These are phyloP conservation scores for Fusarium concolor DNA, from an alignment of 2,329 filamentous ascomycete species.

Conservation along the genomic window DNA sequence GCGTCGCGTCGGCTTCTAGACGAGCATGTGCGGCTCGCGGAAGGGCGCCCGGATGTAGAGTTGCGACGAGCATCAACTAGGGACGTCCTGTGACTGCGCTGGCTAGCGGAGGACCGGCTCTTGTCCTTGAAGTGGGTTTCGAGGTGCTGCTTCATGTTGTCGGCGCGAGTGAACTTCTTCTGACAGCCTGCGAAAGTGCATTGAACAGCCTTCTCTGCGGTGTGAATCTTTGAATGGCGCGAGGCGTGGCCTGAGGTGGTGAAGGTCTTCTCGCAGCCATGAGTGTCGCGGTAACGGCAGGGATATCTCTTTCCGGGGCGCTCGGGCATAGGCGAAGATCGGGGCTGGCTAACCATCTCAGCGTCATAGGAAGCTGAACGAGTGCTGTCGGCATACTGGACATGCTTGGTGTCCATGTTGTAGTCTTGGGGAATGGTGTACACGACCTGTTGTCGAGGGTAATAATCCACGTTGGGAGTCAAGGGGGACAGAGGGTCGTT, in stretches of 20 bases:
- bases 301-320: slow-evolving; percentile 75
- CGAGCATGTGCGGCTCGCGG: slow-evolving; percentile 47
- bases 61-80: slow-evolving; percentile 51
- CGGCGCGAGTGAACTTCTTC: slow-evolving; percentile 83
- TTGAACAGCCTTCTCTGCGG: slow-evolving; percentile 79
- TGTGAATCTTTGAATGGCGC: slow-evolving; percentile 86
- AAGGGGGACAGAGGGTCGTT: slow-evolving; percentile 66
- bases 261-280: slow-evolving; percentile 81
- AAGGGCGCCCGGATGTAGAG: slow-evolving; percentile 48
- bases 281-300: slow-evolving; percentile 77
- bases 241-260: slow-evolving; percentile 89
- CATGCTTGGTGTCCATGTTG: slow-evolving; percentile 55
- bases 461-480: slow-evolving; percentile 63
- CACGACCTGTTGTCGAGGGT: slow-evolving; percentile 54
- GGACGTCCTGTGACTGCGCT: slow-evolving; percentile 50
- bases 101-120: slow-evolving; percentile 57
- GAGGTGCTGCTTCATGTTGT: slow-evolving; percentile 90
- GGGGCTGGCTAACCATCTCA: slow-evolving; percentile 54
- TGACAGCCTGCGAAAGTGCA: slow-evolving; percentile 76
- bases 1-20: slow-evolving; percentile 54
- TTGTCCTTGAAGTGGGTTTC: slow-evolving; percentile 79
- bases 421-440: slow-evolving; percentile 54
- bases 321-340: slow-evolving; percentile 57
- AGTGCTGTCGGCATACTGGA: slow-evolving; percentile 57
- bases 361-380: slow-evolving; percentile 64